Evolutionary conservation across 2,329 filamentous ascomycete species (phyloP).

Genomic region (Penicillium sp.): DNA sequence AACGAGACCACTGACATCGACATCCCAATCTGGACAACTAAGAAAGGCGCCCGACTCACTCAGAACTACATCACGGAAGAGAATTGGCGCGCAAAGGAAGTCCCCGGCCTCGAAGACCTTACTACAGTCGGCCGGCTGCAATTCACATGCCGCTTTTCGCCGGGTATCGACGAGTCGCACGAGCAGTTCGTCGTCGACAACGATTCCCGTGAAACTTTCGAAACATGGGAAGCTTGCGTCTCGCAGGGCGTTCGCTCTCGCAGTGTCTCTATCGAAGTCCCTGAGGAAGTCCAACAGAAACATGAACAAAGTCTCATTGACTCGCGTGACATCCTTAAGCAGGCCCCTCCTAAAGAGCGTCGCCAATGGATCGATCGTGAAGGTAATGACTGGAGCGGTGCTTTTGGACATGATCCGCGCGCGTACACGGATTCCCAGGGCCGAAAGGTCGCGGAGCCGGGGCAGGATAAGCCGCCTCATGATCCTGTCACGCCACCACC

Average conservation of each 20-base stretch:
- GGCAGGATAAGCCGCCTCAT: conserved; percentile 52
- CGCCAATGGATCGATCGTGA: conserved; percentile 74
- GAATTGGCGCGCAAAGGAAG: conserved; percentile 60
- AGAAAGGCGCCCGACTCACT: conserved; percentile 70
- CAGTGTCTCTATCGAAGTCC: conserved; percentile 71
- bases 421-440: conserved; percentile 55
- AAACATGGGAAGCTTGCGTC: conserved; percentile 90
- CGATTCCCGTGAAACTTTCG: conserved; percentile 85
- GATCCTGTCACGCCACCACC: conserved; percentile 51
- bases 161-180: conserved; percentile 85
- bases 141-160: conserved; percentile 81
- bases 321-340: conserved; percentile 76
- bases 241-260: conserved; percentile 78
- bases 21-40: conserved; percentile 86
- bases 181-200: conserved; percentile 81
- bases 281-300: conserved; percentile 68
- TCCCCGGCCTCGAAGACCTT: conserved; percentile 73
- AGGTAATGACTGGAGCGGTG: conserved; percentile 82
- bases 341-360: conserved; percentile 65
- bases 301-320: conserved; percentile 80
- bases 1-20: conserved; percentile 75
- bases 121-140: conserved; percentile 77
- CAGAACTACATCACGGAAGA: conserved; percentile 90
- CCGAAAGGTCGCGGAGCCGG: conserved; percentile 57
- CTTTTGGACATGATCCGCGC: conserved; percentile 76